These are phyloP conservation scores for Usnea hakonensis DNA, from an alignment of 495 filamentous ascomycete genomes.

Conservation along the genomic window DNA sequence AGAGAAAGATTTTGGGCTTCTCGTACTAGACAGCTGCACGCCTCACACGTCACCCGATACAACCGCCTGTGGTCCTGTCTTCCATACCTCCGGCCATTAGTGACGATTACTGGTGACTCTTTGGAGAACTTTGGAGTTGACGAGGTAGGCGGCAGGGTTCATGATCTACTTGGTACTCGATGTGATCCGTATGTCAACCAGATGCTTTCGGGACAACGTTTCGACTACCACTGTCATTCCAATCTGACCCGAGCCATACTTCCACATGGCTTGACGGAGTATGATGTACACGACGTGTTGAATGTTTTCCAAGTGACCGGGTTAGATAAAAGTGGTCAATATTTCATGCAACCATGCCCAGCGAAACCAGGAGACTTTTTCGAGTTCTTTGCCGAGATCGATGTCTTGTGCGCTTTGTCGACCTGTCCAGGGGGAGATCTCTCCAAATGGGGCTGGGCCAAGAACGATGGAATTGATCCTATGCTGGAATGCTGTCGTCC, in stretches of 20 bases:
- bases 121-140: conserved; percentile 48
- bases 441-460: conserved; percentile 67
- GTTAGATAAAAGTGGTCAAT: conserved; percentile 59
- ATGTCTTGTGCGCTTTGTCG: conserved; percentile 66
- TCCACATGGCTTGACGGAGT: conserved; percentile 58
- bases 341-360: conserved; percentile 69
- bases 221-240: conserved; percentile 75
- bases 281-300: conserved; percentile 72
- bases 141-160: conserved; percentile 38
- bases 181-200: conserved; percentile 71
- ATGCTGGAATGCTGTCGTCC: conserved; percentile 72
- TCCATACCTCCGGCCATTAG: conserved; percentile 66
- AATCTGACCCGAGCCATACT: conserved; percentile 67
- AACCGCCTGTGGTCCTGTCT: conserved; percentile 71
- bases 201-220: conserved; percentile 59
- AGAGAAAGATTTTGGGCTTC: conserved; percentile 74
- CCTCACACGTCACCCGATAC: conserved; percentile 58
- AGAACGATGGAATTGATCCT: conserved; percentile 46
- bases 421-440: conserved; percentile 58
- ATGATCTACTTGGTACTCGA: conserved; percentile 60
- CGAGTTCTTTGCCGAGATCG: conserved; percentile 71
- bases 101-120: conserved; percentile 62
- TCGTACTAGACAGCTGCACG: conserved; percentile 68
- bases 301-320: conserved; percentile 80
- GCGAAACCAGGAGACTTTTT: conserved; percentile 59